Conservation (phyloP, 1,139 yeast species). For the Dujonia santamariae region DNA sequence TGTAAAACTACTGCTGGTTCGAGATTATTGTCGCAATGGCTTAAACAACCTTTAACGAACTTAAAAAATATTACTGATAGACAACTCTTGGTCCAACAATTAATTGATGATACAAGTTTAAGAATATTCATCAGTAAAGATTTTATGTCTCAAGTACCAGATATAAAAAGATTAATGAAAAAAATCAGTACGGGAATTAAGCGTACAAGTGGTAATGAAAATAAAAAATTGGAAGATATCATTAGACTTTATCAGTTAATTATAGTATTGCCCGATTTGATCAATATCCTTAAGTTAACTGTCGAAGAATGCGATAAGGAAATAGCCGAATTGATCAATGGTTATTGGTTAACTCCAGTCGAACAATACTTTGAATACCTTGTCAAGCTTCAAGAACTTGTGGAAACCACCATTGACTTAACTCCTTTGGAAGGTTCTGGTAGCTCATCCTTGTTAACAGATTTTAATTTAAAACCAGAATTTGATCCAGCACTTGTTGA, state of each 20-base stretch:
- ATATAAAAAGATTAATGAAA: slow-evolving; percentile 69
- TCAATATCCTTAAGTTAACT: slow-evolving; percentile 46
- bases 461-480: slow-evolving; percentile 84
- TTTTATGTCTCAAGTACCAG: slow-evolving; percentile 74
- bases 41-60: slow-evolving; percentile 87
- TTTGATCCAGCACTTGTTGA: slow-evolving; percentile 74
- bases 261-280: slow-evolving; percentile 64
- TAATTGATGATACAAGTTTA: slow-evolving; percentile 67
- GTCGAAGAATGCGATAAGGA: slow-evolving; percentile 26
- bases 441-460: slow-evolving; percentile 37
- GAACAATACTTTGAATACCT: slow-evolving; percentile 48
- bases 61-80: slow-evolving; percentile 57
- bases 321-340: slow-evolving; percentile 34
- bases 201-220: slow-evolving; percentile 31
- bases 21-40: slow-evolving; percentile 85
- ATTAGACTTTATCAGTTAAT: slow-evolving; percentile 85
- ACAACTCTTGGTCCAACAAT: slow-evolving; percentile 66
- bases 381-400: slow-evolving; percentile 73
- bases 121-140: slow-evolving; percentile 67
- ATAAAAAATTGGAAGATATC: slow-evolving; percentile 73
- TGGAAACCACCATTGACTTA: slow-evolving; percentile 88
- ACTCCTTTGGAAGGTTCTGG: slow-evolving; percentile 66
- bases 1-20: slow-evolving; percentile 88
- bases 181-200: slow-evolving; percentile 49
- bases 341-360: slow-evolving; percentile 60